A percentile compares a stretch with the other conserved stretches of the same genome.
Conservation (phyloP, 2,329 filamentous ascomycete species). For the Grosmannia serpens region DNA sequence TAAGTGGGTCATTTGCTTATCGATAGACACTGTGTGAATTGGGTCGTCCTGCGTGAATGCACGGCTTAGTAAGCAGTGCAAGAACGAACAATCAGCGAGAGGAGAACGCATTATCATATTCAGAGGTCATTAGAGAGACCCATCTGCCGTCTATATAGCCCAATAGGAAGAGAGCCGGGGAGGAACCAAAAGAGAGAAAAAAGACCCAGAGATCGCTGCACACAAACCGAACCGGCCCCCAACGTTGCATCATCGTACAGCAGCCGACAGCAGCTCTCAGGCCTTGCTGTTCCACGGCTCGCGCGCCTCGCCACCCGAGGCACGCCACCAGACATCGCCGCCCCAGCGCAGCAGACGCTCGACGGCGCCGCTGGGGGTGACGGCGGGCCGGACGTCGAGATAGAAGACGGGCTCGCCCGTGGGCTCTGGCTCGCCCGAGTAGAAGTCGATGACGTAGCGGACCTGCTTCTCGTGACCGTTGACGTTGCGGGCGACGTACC, state of each 20-base stretch:
- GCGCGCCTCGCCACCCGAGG: slow-evolving; percentile 58
- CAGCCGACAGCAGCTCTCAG: neutral
- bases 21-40: too few relatives aligned
- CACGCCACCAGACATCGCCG: slow-evolving; percentile 87
- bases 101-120: too few relatives aligned
- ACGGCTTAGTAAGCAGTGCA: too few relatives aligned
- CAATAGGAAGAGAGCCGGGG: neutral
- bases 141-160: too few relatives aligned
- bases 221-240: neutral
- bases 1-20: too few relatives aligned
- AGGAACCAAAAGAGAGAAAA: neutral
- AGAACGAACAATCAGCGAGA: too few relatives aligned
- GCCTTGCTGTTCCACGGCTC: slow-evolving; percentile 19
- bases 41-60: too few relatives aligned
- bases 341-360: slow-evolving; percentile 84
- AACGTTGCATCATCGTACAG: neutral
- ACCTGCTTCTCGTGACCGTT: slow-evolving; percentile 63
- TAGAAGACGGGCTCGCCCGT: slow-evolving; percentile 91
- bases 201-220: neutral
- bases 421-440: slow-evolving; percentile 69
- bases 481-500: slow-evolving; percentile 71
- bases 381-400: slow-evolving; percentile 82
- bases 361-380: slow-evolving; percentile 67
- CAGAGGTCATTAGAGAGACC: too few relatives aligned
- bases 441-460: slow-evolving; percentile 95